Conservation (phyloP, 2,329 filamentous ascomycete genomes). For the Zymoseptoria tritici region DNA sequence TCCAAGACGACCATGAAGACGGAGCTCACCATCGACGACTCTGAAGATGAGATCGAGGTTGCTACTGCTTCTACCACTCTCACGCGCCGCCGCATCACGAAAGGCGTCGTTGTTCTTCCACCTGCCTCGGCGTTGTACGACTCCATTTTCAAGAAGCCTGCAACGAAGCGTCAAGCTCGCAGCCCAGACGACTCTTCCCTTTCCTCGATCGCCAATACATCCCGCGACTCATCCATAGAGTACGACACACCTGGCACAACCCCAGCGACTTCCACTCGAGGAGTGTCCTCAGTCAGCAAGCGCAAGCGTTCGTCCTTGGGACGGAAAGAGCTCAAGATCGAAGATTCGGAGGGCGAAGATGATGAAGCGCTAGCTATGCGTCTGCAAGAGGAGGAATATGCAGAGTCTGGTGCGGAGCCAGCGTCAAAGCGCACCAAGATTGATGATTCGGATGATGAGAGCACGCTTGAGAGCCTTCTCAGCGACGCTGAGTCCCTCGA, state of each 20-base stretch:
- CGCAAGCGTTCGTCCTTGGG: constrained; percentile 28
- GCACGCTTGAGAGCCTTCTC: constrained; percentile 18
- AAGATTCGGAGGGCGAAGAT: constrained; percentile 21
- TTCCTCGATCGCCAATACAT: constrained; percentile 18
- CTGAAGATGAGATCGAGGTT: constrained; percentile 12
- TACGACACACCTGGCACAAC: constrained; percentile 59
- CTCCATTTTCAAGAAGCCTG: constrained; percentile 12
- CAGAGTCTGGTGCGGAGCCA: constrained; percentile 8
- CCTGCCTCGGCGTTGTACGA: constrained; percentile 14
- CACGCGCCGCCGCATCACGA: constrained; percentile 5
- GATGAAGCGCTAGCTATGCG: constrained; percentile 26
- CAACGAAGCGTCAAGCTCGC: constrained; percentile 9
- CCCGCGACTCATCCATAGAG: constrained; percentile 40
- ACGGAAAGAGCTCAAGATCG: constrained; percentile 18
- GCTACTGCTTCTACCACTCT: constrained; percentile 1
- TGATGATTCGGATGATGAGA: constrained; percentile 24
- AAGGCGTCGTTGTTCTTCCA: constrained; percentile 12
- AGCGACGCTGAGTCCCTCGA: constrained; percentile 24
- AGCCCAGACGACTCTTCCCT: constrained; percentile 17
- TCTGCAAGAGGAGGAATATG: constrained; percentile 33
- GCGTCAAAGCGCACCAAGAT: constrained; percentile 26
- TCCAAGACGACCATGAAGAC: background rate
- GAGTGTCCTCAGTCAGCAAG: constrained; percentile 20
- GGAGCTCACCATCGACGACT: background rate
- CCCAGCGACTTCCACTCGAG: constrained; percentile 39